Base-by-base conservation (phyloP, 2,329 filamentous ascomycete species). In the Hypoxylon sp. region DNA sequence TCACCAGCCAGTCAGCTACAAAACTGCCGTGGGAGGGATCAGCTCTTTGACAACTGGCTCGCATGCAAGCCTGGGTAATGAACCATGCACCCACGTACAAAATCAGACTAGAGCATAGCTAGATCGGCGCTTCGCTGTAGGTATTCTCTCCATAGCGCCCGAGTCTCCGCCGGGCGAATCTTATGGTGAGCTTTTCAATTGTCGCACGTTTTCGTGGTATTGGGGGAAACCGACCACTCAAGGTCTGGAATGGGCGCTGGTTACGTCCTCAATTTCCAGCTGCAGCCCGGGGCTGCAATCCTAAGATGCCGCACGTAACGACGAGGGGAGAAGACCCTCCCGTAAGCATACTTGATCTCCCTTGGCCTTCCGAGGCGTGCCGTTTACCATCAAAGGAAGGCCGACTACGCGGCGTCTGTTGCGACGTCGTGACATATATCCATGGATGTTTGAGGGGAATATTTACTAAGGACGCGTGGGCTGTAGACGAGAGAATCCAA, bases 1-100 rank as follows among this genome's bases (percentile, higher is more conserved):
- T 75, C 63, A 61, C 61, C 62, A 73, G 61, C 74, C 73, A 76
- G 73, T 73, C 66, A 73, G 71, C 70, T 69, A 71, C 62, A 67
- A 69, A 70, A 70, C 54, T 69, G 63, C 65, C 48, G 69, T 52
- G 61, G 63, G 57, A 66, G 57, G 72, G 72, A 73, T 73, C 71
- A 70, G 66, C 71, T 69, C 69, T 65, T 63, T 67, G 71, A 73
- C 68, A 72, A 70, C 66, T 72, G 70, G 62, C 68, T 62, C 66
- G 48, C 63, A 69, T 69, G 59, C 66, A 62, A 51, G 60, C 61
- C 66, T 64, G 46, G 66, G 59, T 67, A 65, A 65, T 67, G 54
- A 60, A 66, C 59, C 65, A 66, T 68, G 66, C 63, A 69, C 52
- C 57, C 58, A 59, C 63, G 33, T 47, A 48, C 42, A 54, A 33